These are phyloP conservation scores for Trichoderma koningii DNA, from an alignment of 2,329 filamentous ascomycete genomes.

Conservation along the genomic window DNA sequence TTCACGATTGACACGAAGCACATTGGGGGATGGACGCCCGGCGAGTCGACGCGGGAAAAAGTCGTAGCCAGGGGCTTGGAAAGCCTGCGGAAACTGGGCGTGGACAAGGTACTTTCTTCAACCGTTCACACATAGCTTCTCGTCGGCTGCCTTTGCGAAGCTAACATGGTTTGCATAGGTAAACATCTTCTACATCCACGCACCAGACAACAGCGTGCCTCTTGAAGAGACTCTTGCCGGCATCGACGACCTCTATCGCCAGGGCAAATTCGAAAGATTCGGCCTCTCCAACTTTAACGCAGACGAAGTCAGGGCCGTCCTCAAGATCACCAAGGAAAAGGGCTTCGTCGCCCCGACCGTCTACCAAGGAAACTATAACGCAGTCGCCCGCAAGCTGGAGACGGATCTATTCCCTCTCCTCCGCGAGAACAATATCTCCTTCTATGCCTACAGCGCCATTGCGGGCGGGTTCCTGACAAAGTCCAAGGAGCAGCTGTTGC, in stretches of 20 bases:
- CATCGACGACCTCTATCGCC: conserved; percentile 8
- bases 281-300: conserved; percentile 48
- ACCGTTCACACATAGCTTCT: background rate
- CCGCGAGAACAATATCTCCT: conserved; percentile 42
- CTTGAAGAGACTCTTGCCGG: conserved; percentile 15
- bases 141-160: background rate
- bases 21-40: background rate
- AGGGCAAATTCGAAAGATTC: conserved; percentile 14
- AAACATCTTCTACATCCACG: conserved; percentile 21
- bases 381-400: conserved; percentile 43
- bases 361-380: conserved; percentile 50
- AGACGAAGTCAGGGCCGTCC: conserved; percentile 45
- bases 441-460: conserved; percentile 45
- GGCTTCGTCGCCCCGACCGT: conserved; percentile 44
- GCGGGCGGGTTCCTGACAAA: conserved; percentile 40
- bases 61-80: background rate
- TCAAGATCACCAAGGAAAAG: conserved; percentile 43
- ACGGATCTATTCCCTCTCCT: conserved; percentile 44
- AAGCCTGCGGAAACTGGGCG: background rate
- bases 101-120: background rate
- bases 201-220: background rate
- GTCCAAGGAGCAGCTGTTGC: background rate
- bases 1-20: conserved; percentile 24
- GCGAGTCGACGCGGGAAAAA: background rate
- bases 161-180: background rate